Conservation (phyloP, 805 yeast genomes). For the Gaillardinia entomophila region DNA sequence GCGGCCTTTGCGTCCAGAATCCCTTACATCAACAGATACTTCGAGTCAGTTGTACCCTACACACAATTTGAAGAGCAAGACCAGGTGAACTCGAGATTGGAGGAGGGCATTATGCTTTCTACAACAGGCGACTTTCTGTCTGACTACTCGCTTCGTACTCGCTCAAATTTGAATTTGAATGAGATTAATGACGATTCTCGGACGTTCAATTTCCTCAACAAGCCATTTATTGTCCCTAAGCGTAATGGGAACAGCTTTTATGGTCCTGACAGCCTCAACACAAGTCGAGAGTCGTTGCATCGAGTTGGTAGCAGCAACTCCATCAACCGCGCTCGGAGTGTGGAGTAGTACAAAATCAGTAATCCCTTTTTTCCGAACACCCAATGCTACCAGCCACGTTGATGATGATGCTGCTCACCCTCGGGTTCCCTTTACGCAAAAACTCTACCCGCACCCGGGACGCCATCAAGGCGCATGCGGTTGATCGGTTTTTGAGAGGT, state of each 20-base stretch:
- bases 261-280: conserved; percentile 5
- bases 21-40: conserved; percentile 13
- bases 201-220: conserved; percentile 25
- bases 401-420: too few relatives aligned
- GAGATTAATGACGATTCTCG: conserved; percentile 9
- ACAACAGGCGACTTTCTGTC: conserved; percentile 8
- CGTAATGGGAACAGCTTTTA: conserved; percentile 8
- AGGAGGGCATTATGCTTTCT: conserved; percentile 26
- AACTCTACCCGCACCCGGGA: too few relatives aligned
- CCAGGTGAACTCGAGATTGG: conserved; percentile 19
- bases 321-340: conserved; percentile 4
- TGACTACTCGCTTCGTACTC: conserved; percentile 26
- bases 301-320: conserved; percentile 14
- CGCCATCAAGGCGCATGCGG: too few relatives aligned
- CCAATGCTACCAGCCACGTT: too few relatives aligned
- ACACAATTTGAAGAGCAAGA: conserved; percentile 14
- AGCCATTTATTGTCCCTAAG: conserved; percentile 31
- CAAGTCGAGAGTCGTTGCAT: conserved; percentile 21
- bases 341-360: too few relatives aligned
- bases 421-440: too few relatives aligned
- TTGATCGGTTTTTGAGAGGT: too few relatives aligned
- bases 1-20: conserved; percentile 11
- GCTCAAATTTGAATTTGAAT: conserved; percentile 28
- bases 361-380: too few relatives aligned
- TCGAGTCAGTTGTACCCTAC: conserved; percentile 9